Evolutionary conservation across 345 rosid species (phyloP), one percentile per base, ranked within the genome.

Genomic region (Durio zibethinus): DNA sequence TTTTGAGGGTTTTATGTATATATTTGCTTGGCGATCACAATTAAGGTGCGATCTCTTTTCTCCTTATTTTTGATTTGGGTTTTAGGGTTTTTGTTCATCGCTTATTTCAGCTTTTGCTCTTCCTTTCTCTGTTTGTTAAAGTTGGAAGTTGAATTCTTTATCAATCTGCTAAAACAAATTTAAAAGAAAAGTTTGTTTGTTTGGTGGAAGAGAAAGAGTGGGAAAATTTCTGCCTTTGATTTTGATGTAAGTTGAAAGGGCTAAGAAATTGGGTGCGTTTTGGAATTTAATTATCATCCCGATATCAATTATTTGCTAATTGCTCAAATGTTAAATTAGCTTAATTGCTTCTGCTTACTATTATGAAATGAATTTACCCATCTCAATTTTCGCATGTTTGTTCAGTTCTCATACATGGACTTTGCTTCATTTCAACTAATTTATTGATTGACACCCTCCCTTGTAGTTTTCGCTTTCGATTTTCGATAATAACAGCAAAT

Each of bases 41-140:
- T 29, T 20, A 50, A 71, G 74, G 74, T 71, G 50, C 43, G 74
- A 71, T 71, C 74, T 54, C 74, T 71, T 31, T 50, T 29, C 61
- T 50, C 42, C 50, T 5, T 10, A 18, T 2, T 27, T 31, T 10
- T 69, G 0, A 5, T 45, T 69, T 27, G 10, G 59, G 59, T 50
- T 31, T 33, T 50, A 50, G 42, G 74, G 25, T 25, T 67, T 66
- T 67, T 7, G 16, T 8, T 16, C 36, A 25, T 45, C 23, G 14
- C 21, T 21, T 40, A 12, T 21, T 40, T 42, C 72, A 42, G 31
- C 33, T 42, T 67, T 11, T 25, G 33, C 52, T 40, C 54, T 7
- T 25, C 6, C 12, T 47, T 29, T 8, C 31, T 57, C 60, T 56
- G 65, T 25, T 61, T 6, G 10, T 61, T 61, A 5, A 29, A 14